A percentile compares a stretch with the other conserved stretches of the same genome.
Conservation (phyloP, 2,329 filamentous ascomycete species). For the Shiraia sp. region DNA sequence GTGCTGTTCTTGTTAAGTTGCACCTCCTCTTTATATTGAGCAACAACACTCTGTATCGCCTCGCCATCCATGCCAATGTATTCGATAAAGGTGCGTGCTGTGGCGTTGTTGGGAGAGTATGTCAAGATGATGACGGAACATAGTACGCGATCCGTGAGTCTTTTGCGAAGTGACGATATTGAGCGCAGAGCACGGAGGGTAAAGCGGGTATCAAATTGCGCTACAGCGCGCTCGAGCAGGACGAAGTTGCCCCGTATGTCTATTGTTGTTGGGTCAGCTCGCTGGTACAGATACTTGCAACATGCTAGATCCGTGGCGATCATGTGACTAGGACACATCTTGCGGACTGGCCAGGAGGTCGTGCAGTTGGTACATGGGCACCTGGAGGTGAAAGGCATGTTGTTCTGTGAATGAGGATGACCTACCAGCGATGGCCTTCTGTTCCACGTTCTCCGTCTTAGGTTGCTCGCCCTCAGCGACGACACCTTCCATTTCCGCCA, state of each 20-base stretch:
- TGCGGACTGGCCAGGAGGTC: slow-evolving; percentile 19
- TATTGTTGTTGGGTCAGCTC: slow-evolving; percentile 50
- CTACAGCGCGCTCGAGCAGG: slow-evolving; percentile 87
- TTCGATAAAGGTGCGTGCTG: slow-evolving; percentile 70
- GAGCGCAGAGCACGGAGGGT: slow-evolving; percentile 91
- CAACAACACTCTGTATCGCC: slow-evolving; percentile 59
- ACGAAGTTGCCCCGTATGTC: slow-evolving; percentile 95
- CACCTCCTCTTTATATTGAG: slow-evolving; percentile 68
- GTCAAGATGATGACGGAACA: slow-evolving; percentile 80
- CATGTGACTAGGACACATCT: slow-evolving; percentile 36
- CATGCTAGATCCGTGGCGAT: slow-evolving; percentile 33
- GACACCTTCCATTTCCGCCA: slow-evolving; percentile 58
- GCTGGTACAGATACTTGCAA: slow-evolving; percentile 32
- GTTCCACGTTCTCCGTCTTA: slow-evolving; percentile 46
- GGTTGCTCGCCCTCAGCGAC: slow-evolving; percentile 48
- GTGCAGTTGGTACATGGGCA: slow-evolving; percentile 29
- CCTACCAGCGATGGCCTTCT: slow-evolving; percentile 47
- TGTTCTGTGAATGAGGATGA: slow-evolving; percentile 7
- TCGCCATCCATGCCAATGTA: slow-evolving; percentile 70
- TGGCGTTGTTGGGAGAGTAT: slow-evolving; percentile 69
- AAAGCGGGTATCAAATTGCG: slow-evolving; percentile 92
- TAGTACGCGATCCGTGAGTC: slow-evolving; percentile 79
- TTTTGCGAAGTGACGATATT: slow-evolving; percentile 94
- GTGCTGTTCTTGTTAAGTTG: slow-evolving; percentile 61
- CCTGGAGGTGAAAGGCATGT: slow-evolving; percentile 23